Evolutionary conservation across 345 rosid genomes (phyloP).

Genomic region (Excoecaria agallocha): DNA sequence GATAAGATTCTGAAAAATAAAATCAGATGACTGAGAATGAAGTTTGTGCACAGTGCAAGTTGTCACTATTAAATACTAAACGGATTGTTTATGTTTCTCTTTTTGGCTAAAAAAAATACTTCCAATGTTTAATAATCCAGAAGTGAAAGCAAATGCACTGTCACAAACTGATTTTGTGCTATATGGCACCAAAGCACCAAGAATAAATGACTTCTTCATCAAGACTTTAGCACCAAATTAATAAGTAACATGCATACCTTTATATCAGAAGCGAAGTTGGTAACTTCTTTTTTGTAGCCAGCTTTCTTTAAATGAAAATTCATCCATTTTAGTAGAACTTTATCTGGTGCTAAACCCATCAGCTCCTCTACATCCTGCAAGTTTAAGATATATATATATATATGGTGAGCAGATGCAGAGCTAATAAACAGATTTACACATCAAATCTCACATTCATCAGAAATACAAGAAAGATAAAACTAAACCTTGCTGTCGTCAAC

Average conservation of each 20-base stretch:
- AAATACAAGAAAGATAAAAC: neutral
- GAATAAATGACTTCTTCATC: conserved; percentile 4
- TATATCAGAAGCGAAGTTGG: conserved; percentile 90
- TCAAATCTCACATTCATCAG: neutral
- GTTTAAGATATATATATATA: neutral
- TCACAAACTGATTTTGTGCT: neutral
- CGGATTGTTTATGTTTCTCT: neutral
- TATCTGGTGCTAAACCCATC: conserved; percentile 84
- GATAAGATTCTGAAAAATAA: neutral
- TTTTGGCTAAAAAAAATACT: neutral
- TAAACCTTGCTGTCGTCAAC: conserved; percentile 74
- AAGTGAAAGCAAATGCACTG: neutral
- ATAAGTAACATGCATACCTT: conserved; percentile 54
- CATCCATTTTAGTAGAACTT: conserved; percentile 96
- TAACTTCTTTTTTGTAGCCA: conserved; percentile 82
- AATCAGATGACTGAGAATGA: neutral
- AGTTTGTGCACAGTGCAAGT: neutral
- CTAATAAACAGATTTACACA: neutral
- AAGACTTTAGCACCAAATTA: conserved; percentile 12
- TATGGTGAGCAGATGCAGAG: neutral
- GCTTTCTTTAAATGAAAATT: conserved; percentile 93
- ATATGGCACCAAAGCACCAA: neutral
- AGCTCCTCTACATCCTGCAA: conserved; percentile 96
- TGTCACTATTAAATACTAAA: neutral
- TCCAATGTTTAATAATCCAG: neutral